Percentiles rank a stretch among this genome's conserved stretches.
phyloP scores from a whole-genome alignment of 2,329 filamentous ascomycete genomes.

The Phyllosticta citrichinensis region DNA sequence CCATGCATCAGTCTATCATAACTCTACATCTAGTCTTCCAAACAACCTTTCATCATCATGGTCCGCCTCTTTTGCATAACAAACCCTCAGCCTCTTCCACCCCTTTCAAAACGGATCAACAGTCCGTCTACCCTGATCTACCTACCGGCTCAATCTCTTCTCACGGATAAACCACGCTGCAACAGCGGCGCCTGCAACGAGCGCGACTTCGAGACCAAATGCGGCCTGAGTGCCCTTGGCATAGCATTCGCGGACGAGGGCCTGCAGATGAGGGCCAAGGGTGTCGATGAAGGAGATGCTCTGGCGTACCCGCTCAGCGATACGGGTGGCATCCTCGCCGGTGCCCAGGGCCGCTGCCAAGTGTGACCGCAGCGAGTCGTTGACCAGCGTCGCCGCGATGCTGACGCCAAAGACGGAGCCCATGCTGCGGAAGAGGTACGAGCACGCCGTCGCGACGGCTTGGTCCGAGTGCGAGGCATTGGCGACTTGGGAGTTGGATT shows the following conservation, averaged over 20 bases:
- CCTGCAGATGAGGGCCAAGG: slow-evolving; percentile 50
- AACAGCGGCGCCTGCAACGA: slow-evolving; percentile 41
- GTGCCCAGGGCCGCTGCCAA: slow-evolving; percentile 45
- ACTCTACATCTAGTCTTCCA: background rate
- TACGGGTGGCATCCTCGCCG: slow-evolving; percentile 50
- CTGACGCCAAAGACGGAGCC: slow-evolving; percentile 58
- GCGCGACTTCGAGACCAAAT: slow-evolving; percentile 39
- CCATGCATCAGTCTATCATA: too few relatives aligned
- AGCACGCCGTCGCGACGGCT: slow-evolving; percentile 67
- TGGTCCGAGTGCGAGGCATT: slow-evolving; percentile 58
- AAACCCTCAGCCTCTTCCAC: background rate
- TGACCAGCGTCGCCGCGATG: slow-evolving; percentile 60
- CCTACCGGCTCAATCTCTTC: slow-evolving; percentile 22
- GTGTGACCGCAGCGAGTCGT: slow-evolving; percentile 52
- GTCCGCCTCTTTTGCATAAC: background rate
- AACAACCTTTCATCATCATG: background rate
- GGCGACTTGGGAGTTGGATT: slow-evolving; percentile 40
- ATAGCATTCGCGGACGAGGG: slow-evolving; percentile 57
- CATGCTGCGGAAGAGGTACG: slow-evolving; percentile 69
- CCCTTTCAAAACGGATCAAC: background rate
- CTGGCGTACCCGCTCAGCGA: slow-evolving; percentile 59
- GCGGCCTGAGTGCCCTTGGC: slow-evolving; percentile 45
- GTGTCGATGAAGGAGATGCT: slow-evolving; percentile 59
- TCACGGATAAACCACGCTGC: slow-evolving; percentile 37
- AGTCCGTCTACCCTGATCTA: background rate